Base-by-base conservation (phyloP, 805 yeast genomes). In the Nakazawaea holstii region DNA sequence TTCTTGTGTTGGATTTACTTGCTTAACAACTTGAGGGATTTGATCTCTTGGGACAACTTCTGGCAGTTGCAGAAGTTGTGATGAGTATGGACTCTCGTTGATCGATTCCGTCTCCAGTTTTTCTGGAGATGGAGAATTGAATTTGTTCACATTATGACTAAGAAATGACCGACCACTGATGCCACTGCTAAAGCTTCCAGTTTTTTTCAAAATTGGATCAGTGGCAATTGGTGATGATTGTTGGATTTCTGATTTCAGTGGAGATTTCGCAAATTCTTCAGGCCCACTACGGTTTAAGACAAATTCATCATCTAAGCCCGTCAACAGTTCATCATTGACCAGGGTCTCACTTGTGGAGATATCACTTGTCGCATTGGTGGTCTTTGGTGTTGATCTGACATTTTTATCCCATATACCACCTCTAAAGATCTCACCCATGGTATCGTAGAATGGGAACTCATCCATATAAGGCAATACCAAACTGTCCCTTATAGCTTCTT, bases 371-470 rank as follows among this genome's bases (percentile, higher is more conserved):
- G 3, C 26, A 46, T 4, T 48, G 53, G 6, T 52, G 35, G 6
- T 30, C 59, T 27, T 33, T 24, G 4, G 47, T 43, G 4, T 35
- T 29, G 38, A 35, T 20, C 24, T 35, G 42, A 3, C 49, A 33
- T 26, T 48, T 43, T 71, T 70, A 53, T 84, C 90, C 98, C 98
- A 92, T 24, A 92, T 80, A 14, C 99, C 99, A 43, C 97, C 99
- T 53, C 97, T 76, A 62, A 81, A 94, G 11, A 88, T 64, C 53
- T 88, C 95, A 35, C 66, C 73, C 2, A 66, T 63, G 0, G 97
- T 81, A 46, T 78, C 70, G 58, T 73, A 85, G 59, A 87, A 85
- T 0, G 82, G 78, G 36, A 89, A 63, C 60, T 92, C 98, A 62
- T 92, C 98, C 90, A 89, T 85, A 57, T 73, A 81, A 2, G 99